Evolutionary conservation across 352 stramenopile genomes (phyloP), one percentile per base, ranked within the genome.

Genomic region (Globisporangium middletonii): DNA sequence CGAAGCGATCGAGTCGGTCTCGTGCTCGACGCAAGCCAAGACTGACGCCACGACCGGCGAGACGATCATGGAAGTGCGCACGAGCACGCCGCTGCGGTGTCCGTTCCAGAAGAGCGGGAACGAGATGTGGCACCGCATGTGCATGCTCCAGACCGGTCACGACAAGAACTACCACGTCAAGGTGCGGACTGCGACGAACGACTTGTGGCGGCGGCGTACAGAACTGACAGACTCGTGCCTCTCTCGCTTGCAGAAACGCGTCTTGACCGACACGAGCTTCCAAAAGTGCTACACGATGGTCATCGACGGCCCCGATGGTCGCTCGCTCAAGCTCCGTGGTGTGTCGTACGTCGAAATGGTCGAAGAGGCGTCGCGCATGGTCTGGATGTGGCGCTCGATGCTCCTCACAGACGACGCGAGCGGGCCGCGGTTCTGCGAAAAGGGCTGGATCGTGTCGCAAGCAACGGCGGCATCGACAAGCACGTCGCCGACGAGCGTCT

Each of bases 281-380:
- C 51, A 64, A 16, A 64, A 64, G 51, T 55, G 44, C 52, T 64
- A 47, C 30, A 64, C 43, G n/a, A 59, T 64, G 47, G 11, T 56
- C 8, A 56, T 64, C n/a, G 51, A 59, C 18, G 52, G 38, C 6
- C 59, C 45, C 1, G 42, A 57, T 18, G 53, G 45, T 0, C 38
- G 46, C 2, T 28, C 33, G 19, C 4, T 64, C 15, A 47, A 59
- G 45, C 16, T 64, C 19, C 59, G 43, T 13, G 59, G 59, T 3
- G 45, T 49, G 12, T 55, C 59, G 33, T 38, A 47, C 28, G 53
- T 60, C 28, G 38, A 55, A 26, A 41, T 28, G 44, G 43, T 59
- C 30, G 38, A 55, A 42, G 53, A 64, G 16, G 30, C 51, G 18
- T 35, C 43, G 11, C 59, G 59, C n/a, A 28, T 46, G 47, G 12